Conservation (phyloP, 2,329 filamentous ascomycete genomes). For the Aspergillus neotritici region DNA sequence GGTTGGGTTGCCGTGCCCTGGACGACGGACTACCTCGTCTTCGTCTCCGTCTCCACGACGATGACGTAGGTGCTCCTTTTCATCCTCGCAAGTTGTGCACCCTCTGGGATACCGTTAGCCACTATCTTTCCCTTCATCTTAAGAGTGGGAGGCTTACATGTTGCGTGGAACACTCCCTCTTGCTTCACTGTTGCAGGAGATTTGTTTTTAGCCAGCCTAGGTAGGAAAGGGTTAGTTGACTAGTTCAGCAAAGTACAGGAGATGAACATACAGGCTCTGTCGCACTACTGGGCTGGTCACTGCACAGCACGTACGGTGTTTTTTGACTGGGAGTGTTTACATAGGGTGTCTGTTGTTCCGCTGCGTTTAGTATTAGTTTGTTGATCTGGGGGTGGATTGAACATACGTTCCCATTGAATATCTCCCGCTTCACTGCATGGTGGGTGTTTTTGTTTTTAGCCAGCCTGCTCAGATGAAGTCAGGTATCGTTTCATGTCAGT, state of each 20-base stretch:
- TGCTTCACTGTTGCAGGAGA: neutral
- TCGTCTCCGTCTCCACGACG: no score
- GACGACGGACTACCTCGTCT: no score
- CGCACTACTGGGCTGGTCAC: slow-evolving; percentile 5
- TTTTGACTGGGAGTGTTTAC: neutral
- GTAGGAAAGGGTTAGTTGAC: neutral
- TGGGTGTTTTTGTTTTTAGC: slow-evolving; percentile 1
- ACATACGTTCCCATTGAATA: no score
- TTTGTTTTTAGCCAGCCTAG: slow-evolving; percentile 11
- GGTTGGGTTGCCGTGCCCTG: no score
- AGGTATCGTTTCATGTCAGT: no score
- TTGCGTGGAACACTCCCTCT: neutral
- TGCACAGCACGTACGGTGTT: neutral
- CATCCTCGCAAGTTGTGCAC: no score
- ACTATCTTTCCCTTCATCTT: no score
- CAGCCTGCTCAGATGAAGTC: slow-evolving; percentile 3
- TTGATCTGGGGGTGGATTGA: slow-evolving; percentile 1
- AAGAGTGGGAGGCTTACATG: neutral
- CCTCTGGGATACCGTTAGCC: no score
- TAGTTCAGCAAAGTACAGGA: neutral
- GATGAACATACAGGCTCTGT: slow-evolving; percentile 2
- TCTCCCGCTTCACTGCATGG: no score
- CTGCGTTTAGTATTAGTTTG: neutral
- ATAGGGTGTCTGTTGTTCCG: no score
- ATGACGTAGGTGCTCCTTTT: no score